Evolutionary conservation across 805 yeast genomes (phyloP).

Genomic region (Kodamaea neixiangensis): DNA sequence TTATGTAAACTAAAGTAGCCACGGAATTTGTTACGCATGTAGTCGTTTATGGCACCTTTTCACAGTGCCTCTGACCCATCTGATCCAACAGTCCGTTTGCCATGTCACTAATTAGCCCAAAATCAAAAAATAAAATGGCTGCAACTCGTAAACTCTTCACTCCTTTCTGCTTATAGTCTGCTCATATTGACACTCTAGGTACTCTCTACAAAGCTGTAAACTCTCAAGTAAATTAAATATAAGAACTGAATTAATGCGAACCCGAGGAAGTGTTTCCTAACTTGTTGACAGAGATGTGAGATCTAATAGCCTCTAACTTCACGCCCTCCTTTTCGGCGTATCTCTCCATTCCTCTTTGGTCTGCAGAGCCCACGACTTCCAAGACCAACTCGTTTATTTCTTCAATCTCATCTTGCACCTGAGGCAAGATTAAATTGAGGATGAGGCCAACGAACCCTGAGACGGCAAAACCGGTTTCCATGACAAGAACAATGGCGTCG

Average conservation of each 20-base stretch:
- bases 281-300: constrained; percentile 5
- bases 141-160: too few relatives aligned
- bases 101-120: too few relatives aligned
- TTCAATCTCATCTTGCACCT: constrained; percentile 52
- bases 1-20: too few relatives aligned
- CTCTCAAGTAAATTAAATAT: background rate
- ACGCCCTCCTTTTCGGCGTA: constrained; percentile 35
- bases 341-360: constrained; percentile 34
- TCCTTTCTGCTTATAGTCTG: too few relatives aligned
- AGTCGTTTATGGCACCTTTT: too few relatives aligned
- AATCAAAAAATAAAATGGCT: too few relatives aligned
- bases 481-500: constrained; percentile 66
- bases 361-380: constrained; percentile 44
- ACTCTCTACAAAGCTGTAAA: background rate
- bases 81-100: too few relatives aligned
- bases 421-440: constrained; percentile 63
- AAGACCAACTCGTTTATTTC: constrained; percentile 47
- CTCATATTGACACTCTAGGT: too few relatives aligned
- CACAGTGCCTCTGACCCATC: too few relatives aligned
- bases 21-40: too few relatives aligned
- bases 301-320: constrained; percentile 25
- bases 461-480: constrained; percentile 74
- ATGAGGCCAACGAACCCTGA: constrained; percentile 66
- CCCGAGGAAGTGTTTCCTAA: constrained; percentile 6
- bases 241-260: constrained; percentile 5